These are phyloP conservation scores for Ruellia speciosa DNA, from an alignment of 305 asterid species.

Conservation along the genomic window DNA sequence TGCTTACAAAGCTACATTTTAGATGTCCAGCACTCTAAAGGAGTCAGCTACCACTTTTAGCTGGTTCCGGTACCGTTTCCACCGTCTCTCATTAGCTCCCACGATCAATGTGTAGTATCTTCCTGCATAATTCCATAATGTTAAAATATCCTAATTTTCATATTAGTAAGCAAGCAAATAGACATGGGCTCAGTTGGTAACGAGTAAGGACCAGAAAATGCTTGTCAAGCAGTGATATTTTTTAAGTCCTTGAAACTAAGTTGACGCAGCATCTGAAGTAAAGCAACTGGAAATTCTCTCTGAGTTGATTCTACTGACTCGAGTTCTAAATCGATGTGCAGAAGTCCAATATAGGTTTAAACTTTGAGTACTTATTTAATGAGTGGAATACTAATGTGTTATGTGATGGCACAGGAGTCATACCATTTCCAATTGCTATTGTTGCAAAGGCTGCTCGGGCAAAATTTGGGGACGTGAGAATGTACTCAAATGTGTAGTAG, in stretches of 20 bases:
- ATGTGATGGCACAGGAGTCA: neutral
- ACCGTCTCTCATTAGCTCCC: constrained; percentile 76
- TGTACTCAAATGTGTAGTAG: constrained; percentile 71
- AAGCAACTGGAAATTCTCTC: too few relatives aligned
- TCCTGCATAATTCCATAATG: constrained; percentile 32
- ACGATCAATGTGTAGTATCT: constrained; percentile 75
- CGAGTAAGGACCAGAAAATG: too few relatives aligned
- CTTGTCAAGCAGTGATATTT: too few relatives aligned
- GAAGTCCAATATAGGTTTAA: too few relatives aligned
- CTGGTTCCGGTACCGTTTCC: constrained; percentile 61
- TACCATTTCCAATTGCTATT: constrained; percentile 80
- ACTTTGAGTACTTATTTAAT: too few relatives aligned
- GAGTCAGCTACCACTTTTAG: constrained; percentile 89
- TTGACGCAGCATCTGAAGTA: too few relatives aligned
- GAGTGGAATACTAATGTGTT: too few relatives aligned
- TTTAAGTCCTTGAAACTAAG: too few relatives aligned
- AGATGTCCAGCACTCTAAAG: constrained; percentile 62
- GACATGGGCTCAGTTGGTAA: too few relatives aligned
- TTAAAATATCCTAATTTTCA: too few relatives aligned
- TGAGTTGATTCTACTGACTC: too few relatives aligned
- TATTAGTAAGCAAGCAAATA: neutral
- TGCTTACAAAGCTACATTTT: constrained; percentile 4
- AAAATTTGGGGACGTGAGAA: constrained; percentile 60
- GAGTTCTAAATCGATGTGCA: too few relatives aligned
- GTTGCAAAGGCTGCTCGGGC: constrained; percentile 81